A percentile compares a stretch with the other conserved stretches of the same genome.
Evolutionary conservation across 2,329 filamentous ascomycete genomes (phyloP).

Genomic region (Xylariaceae sp.): DNA sequence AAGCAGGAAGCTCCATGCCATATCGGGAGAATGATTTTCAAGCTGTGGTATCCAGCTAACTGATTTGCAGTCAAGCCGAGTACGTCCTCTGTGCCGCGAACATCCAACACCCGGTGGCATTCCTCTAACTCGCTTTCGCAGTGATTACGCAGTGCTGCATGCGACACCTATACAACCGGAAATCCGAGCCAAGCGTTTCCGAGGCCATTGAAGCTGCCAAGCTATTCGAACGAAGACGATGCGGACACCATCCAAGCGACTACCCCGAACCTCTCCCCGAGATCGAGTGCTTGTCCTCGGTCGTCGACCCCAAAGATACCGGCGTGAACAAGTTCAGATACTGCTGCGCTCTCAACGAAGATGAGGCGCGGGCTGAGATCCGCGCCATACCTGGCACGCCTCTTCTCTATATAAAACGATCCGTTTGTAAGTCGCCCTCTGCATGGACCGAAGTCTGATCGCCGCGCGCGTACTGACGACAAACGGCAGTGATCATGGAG

Average conservation of each 20-base stretch:
- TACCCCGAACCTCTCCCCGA: conserved; percentile 63
- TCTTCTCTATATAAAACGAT: conserved; percentile 69
- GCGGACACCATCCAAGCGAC: conserved; percentile 67
- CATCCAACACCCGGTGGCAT: too few species aligned
- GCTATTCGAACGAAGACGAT: conserved; percentile 65
- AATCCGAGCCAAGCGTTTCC: conserved; percentile 43
- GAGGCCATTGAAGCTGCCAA: conserved; percentile 70
- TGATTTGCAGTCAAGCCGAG: conserved; percentile 59
- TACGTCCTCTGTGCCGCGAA: too few species aligned
- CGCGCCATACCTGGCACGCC: conserved; percentile 65
- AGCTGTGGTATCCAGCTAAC: too few species aligned
- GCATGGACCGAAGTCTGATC: neutral
- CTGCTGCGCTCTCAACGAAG: conserved; percentile 67
- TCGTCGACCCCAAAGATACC: conserved; percentile 70
- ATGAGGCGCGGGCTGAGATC: conserved; percentile 54
- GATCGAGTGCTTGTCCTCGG: conserved; percentile 61
- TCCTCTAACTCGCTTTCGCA: too few species aligned
- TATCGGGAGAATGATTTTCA: too few species aligned
- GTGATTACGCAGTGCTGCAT: conserved; percentile 79
- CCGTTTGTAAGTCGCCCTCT: conserved; percentile 36
- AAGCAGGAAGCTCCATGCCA: too few species aligned
- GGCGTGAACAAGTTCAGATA: conserved; percentile 72
- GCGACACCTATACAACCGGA: conserved; percentile 64
- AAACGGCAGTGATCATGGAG: conserved; percentile 48
- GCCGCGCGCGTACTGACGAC: neutral